phyloP scores from a whole-genome alignment of 192 early-diverging fungal genomes.

The Podochytrium sp. region DNA sequence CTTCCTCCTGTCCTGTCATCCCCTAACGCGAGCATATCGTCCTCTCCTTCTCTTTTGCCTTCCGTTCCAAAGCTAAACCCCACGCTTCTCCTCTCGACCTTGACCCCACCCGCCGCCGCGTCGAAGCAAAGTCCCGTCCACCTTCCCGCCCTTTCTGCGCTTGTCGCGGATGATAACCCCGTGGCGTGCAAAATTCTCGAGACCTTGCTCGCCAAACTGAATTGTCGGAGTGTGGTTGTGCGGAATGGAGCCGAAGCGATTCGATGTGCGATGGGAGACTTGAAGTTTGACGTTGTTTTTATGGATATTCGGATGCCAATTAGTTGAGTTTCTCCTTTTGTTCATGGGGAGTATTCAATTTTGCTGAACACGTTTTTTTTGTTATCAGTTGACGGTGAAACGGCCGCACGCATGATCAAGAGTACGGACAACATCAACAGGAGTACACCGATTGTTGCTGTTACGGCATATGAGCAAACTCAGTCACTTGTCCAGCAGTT shows the following conservation, averaged over 20 bases:
- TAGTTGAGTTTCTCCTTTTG: slow-evolving; percentile 52
- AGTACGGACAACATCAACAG: slow-evolving; percentile 87
- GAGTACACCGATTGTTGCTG: slow-evolving; percentile 77
- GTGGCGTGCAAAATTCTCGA: slow-evolving; percentile 89
- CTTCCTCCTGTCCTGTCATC: slow-evolving; percentile 7
- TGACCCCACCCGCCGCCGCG: neutral
- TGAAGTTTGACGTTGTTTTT: slow-evolving; percentile 92
- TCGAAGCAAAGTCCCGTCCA: neutral
- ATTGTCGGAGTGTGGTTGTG: slow-evolving; percentile 82
- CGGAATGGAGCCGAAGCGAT: slow-evolving; percentile 91
- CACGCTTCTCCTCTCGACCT: neutral
- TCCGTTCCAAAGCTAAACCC: neutral
- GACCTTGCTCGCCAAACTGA: slow-evolving; percentile 75
- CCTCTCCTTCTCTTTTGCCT: slow-evolving; percentile 16
- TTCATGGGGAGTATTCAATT: neutral
- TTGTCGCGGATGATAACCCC: slow-evolving; percentile 93
- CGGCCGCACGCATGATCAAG: slow-evolving; percentile 93
- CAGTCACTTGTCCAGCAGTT: slow-evolving; percentile 50
- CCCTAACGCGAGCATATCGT: too few relatives aligned
- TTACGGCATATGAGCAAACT: slow-evolving; percentile 75
- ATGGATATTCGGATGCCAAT: slow-evolving; percentile 95
- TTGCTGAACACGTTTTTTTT: slow-evolving; percentile 6
- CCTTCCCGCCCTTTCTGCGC: slow-evolving; percentile 43
- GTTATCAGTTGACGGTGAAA: slow-evolving; percentile 79
- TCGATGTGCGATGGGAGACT: slow-evolving; percentile 83